Percentiles rank a stretch among this genome's conserved stretches.
Conservation (phyloP, 441 rosid genomes). For the Aquilaria agallochum region DNA sequence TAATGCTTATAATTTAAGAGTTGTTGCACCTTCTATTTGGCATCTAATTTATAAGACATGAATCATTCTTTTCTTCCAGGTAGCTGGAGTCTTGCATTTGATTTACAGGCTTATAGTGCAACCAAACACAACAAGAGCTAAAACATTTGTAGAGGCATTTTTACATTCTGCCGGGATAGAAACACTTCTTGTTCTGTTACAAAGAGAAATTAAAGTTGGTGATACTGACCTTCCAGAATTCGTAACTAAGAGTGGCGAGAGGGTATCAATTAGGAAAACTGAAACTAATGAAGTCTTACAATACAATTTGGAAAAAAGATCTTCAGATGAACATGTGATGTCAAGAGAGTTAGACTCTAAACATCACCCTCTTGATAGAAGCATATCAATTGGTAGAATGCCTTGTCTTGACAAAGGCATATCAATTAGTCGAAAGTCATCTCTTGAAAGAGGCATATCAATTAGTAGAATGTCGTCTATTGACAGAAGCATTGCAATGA, state of each 20-base stretch:
- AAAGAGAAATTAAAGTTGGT: slow-evolving; percentile 84
- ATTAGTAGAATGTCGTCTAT: too few species aligned
- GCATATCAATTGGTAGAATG: slow-evolving; percentile 31
- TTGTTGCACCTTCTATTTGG: neutral
- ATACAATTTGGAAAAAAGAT: slow-evolving; percentile 32
- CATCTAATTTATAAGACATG: slow-evolving; percentile 13
- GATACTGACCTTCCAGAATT: slow-evolving; percentile 41
- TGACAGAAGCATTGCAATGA: slow-evolving; percentile 28
- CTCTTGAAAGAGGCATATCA: slow-evolving; percentile 19
- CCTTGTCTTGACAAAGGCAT: too few species aligned
- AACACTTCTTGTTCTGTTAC: slow-evolving; percentile 87
- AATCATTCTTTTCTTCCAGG: slow-evolving; percentile 38
- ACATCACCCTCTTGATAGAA: slow-evolving; percentile 16
- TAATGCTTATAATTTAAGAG: neutral
- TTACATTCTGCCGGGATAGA: slow-evolving; percentile 84
- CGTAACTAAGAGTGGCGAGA: slow-evolving; percentile 25
- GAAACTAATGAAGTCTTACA: slow-evolving; percentile 33
- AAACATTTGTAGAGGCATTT: slow-evolving; percentile 69
- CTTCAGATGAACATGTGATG: slow-evolving; percentile 28
- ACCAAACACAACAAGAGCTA: slow-evolving; percentile 82
- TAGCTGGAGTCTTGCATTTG: slow-evolving; percentile 83
- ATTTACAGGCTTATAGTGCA: slow-evolving; percentile 81
- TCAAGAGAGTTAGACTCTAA: slow-evolving; percentile 31
- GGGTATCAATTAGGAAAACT: slow-evolving; percentile 21
- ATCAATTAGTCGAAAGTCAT: too few species aligned